A percentile compares a stretch with the other conserved stretches of the same genome.
Conservation (phyloP, 2,329 filamentous ascomycete genomes). For the Arthroderma sp. region DNA sequence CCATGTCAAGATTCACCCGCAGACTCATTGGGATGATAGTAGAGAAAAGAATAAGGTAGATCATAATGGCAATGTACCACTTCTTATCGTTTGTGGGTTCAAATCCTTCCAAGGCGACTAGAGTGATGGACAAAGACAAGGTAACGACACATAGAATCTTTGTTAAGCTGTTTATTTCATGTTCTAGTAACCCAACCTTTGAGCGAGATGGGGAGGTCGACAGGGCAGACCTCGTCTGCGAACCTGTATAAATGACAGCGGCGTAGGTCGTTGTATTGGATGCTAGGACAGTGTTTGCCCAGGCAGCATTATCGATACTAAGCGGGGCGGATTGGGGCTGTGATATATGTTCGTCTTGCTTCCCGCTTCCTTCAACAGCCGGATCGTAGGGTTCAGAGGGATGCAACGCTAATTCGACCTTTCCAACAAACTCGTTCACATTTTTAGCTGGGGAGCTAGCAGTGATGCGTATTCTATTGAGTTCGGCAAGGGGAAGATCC, state of each 20-base stretch:
- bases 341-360: neutral
- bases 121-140: slow-evolving; percentile 67
- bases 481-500: slow-evolving; percentile 57
- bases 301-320: slow-evolving; percentile 93
- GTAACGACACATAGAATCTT: slow-evolving; percentile 92
- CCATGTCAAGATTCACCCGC: slow-evolving; percentile 92
- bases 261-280: slow-evolving; percentile 82
- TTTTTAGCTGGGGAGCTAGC: slow-evolving; percentile 86
- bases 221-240: slow-evolving; percentile 83
- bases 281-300: slow-evolving; percentile 95
- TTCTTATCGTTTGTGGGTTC: slow-evolving; percentile 40
- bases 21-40: slow-evolving; percentile 96
- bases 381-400: slow-evolving; percentile 36
- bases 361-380: slow-evolving; percentile 23
- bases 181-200: slow-evolving; percentile 85
- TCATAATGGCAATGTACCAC: slow-evolving; percentile 97
- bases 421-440: slow-evolving; percentile 92
- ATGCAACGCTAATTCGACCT: slow-evolving; percentile 58
- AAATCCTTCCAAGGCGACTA: slow-evolving; percentile 81
- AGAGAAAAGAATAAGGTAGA: slow-evolving; percentile 97
- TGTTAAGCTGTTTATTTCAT: slow-evolving; percentile 92
- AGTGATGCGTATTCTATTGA: slow-evolving; percentile 54
- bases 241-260: slow-evolving; percentile 86
- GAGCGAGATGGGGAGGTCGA: slow-evolving; percentile 86
- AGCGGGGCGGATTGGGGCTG: slow-evolving; percentile 54